phyloP scores from a whole-genome alignment of 2,329 filamentous ascomycete genomes.

The Beauveria varroae region DNA sequence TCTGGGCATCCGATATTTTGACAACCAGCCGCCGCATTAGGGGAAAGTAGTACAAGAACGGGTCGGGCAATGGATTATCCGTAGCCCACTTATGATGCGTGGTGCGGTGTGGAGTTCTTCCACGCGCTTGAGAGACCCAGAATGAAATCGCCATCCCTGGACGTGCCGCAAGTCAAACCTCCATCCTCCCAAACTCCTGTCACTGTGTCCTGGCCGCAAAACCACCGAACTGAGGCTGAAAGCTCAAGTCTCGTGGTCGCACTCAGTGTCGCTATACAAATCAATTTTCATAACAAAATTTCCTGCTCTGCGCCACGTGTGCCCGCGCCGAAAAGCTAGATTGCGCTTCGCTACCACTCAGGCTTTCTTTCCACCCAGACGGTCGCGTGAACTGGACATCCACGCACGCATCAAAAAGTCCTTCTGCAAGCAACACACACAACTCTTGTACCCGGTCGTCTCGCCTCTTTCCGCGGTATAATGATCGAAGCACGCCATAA shows the following conservation, averaged over 20 bases:
- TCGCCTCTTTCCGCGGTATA: constrained; percentile 36
- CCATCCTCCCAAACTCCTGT: constrained; percentile 1
- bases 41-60: background rate
- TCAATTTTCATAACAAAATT: background rate
- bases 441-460: constrained; percentile 14
- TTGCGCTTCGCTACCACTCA: background rate
- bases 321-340: constrained; percentile 6
- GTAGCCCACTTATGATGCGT: constrained; percentile 5
- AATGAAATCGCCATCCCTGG: constrained; percentile 12
- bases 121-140: constrained; percentile 6
- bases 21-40: too few relatives aligned
- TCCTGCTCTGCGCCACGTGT: background rate
- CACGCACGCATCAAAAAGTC: background rate
- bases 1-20: too few relatives aligned
- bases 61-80: constrained; percentile 4
- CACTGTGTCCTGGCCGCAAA: background rate
- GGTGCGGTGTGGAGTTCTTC: constrained; percentile 11
- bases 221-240: background rate
- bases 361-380: constrained; percentile 2
- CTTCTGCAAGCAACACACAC: constrained; percentile 6
- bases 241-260: background rate
- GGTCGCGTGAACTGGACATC: constrained; percentile 11
- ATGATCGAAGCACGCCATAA: constrained; percentile 48
- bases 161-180: constrained; percentile 5
- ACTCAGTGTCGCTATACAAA: background rate